Evolutionary conservation across 2,329 filamentous ascomycete genomes (phyloP), one percentile per base, ranked within the genome.

Genomic region (Magnaporthiopsis incrustans): DNA sequence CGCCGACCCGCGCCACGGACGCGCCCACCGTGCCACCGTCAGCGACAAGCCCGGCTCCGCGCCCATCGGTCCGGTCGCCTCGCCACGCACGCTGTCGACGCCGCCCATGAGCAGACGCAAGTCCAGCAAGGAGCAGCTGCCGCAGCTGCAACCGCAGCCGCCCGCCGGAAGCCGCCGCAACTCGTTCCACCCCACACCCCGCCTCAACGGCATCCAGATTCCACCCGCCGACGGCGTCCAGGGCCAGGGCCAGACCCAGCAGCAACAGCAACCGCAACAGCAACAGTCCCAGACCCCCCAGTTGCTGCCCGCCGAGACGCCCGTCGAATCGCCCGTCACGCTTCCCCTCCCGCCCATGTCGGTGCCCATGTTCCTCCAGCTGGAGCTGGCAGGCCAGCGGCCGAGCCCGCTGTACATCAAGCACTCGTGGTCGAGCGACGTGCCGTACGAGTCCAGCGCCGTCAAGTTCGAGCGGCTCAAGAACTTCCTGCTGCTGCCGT

Each of bases 391-490:
- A 1, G 84, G 82, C 4, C 81, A 85, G 64, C 78, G 83, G 38
- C 86, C 86, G 5, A 88, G 84, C 60, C 85, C 85, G 8, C 74
- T 88, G n/a, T 88, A 88, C 68, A 88, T 89, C 64, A 81, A 88
- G 69, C 83, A 84, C 66, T 82, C 85, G 0, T 77, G 83, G 59
- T 72, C 81, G 0, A 79, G 75, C 66, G 85, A 88, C 64, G 77
- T 80, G 30, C 92, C 92, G 0, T 98, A 97, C 75, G 95, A 99
- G 75, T 97, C 93, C 4, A 94, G 91, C 27, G 89, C 89, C 35
- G 85, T 96, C 70, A 98, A 98, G 73, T 90, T 98, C 66, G 92
- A 98, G 73, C 87, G 96, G 56, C 81, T 99, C 15, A 84, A 91
- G 68, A 98, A 98, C 73, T 96, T 97, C 66, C 77, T 99, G 7